phyloP scores from a whole-genome alignment of 2,329 filamentous ascomycete species.

The Zasmidium cellare region DNA sequence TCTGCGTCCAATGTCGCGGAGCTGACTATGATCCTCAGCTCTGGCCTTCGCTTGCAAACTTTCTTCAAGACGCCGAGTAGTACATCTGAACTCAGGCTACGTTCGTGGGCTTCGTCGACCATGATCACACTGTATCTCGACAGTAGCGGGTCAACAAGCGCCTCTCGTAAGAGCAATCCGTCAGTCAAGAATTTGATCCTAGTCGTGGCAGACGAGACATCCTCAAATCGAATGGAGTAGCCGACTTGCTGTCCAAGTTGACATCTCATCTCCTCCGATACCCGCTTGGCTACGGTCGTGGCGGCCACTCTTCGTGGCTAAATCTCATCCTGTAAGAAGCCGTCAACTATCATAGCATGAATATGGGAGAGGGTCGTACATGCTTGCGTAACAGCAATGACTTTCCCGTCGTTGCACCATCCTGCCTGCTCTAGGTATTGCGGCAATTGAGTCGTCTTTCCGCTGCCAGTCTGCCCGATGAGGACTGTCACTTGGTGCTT shows the following conservation, averaged over 20 bases:
- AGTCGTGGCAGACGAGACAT: constrained; percentile 81
- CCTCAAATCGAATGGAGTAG: constrained; percentile 89
- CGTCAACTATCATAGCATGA: constrained; percentile 25
- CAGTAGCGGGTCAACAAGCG: constrained; percentile 85
- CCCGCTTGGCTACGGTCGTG: constrained; percentile 82
- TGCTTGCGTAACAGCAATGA: constrained; percentile 89
- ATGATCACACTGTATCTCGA: constrained; percentile 94
- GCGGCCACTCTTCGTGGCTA: constrained; percentile 88
- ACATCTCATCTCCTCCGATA: constrained; percentile 85
- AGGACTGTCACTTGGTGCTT: constrained; percentile 82
- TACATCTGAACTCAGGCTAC: constrained; percentile 89
- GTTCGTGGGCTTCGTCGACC: constrained; percentile 95
- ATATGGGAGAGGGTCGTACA: constrained; percentile 36
- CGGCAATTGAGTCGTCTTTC: constrained; percentile 94
- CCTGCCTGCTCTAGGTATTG: constrained; percentile 86
- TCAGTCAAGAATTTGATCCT: constrained; percentile 95
- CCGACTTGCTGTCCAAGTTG: constrained; percentile 82
- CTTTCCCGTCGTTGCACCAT: constrained; percentile 81
- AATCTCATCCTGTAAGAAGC: constrained; percentile 31
- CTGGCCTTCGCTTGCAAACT: constrained; percentile 74
- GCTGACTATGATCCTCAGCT: constrained; percentile 85
- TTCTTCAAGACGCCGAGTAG: constrained; percentile 89
- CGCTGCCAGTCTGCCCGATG: constrained; percentile 89
- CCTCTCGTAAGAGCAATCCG: constrained; percentile 85
- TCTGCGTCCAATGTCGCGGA: constrained; percentile 92